Base-by-base conservation (phyloP, 352 stramenopile genomes). In the Elongisporangium anandrum region DNA sequence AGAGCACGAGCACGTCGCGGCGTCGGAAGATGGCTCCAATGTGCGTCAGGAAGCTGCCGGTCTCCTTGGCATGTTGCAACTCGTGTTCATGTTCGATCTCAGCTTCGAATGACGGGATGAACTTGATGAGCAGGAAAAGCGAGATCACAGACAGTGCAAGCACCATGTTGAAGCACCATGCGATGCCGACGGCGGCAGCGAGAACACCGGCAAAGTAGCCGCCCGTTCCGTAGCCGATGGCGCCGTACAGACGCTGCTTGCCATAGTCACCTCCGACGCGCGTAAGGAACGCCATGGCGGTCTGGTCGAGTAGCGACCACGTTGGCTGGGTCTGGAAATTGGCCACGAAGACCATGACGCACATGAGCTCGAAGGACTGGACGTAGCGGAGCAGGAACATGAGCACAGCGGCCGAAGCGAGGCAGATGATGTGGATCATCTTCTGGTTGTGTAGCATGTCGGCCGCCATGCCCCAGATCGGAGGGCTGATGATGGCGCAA, bases 81-180 rank as follows among this genome's bases (percentile, higher is more conserved):
- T 45, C 34, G 34, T 45, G 34, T 45, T 45, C 34, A 17, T 45
- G 13, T 12, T 15, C 9, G 13, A 45, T 45, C 17, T 70, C 61
- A 2, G 58, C 68, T 16, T 82, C 60, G 59, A 73, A 73, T 0
- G 72, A 74, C 4, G 79, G 75, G 58, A 89, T 87, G 56, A 68
- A 78, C 24, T 53, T 52, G 15, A 87, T 50, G 24, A 90, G 68
- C 50, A 90, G 70, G 50, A 76, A 80, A 41, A 90, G 72, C 57
- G 75, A 83, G 56, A 87, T 66, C 56, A 67, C 61, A 4, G 73
- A 81, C 17, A 90, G 62, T 2, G 74, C 73, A 19, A 90, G 66
- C 54, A 87, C 73, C 80, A 90, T 82, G 69, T 90, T 83, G 64
- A 92, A 92, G 56, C 76, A 85, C 80, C 79, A 90, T n/a, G 73